Percentiles rank a stretch among this genome's conserved stretches.
Conservation (phyloP, 2,329 filamentous ascomycete species). For the Aschersonia sp. region DNA sequence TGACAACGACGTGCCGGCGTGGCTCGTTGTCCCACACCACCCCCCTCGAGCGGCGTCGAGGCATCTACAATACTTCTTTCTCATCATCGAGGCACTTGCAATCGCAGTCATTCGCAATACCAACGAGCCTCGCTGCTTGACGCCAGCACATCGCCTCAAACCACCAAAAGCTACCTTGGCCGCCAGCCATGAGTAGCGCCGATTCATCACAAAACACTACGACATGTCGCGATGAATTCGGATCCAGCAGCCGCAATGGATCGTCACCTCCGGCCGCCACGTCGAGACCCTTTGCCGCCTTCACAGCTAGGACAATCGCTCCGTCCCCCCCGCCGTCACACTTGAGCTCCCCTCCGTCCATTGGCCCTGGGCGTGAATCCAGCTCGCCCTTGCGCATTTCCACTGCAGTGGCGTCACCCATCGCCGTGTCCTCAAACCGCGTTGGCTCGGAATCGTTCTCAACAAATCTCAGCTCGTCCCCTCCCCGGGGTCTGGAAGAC, state of each 20-base stretch:
- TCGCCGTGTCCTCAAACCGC: constrained; percentile 6
- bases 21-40: no score
- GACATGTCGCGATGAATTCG: constrained; percentile 6
- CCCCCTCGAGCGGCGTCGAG: no score
- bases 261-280: constrained; percentile 3
- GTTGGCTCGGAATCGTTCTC: constrained; percentile 14
- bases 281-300: constrained; percentile 8
- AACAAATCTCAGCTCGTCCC: constrained; percentile 17
- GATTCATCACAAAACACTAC: constrained; percentile 9
- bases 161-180: neutral
- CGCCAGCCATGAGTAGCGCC: constrained; percentile 15
- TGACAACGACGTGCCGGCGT: no score
- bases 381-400: constrained; percentile 20
- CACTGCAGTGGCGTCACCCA: constrained; percentile 16
- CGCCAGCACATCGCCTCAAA: no score
- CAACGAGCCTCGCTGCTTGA: no score
- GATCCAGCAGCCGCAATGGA: constrained; percentile 2
- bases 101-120: no score
- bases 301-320: constrained; percentile 14
- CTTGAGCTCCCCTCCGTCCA: constrained; percentile 4
- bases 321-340: constrained; percentile 18
- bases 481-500: constrained; percentile 14
- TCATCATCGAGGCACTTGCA: no score
- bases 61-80: no score
- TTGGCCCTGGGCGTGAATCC: constrained; percentile 4